These are phyloP conservation scores for Tricholoma terreum DNA, from an alignment of 768 basidiomycete species.

Conservation along the genomic window DNA sequence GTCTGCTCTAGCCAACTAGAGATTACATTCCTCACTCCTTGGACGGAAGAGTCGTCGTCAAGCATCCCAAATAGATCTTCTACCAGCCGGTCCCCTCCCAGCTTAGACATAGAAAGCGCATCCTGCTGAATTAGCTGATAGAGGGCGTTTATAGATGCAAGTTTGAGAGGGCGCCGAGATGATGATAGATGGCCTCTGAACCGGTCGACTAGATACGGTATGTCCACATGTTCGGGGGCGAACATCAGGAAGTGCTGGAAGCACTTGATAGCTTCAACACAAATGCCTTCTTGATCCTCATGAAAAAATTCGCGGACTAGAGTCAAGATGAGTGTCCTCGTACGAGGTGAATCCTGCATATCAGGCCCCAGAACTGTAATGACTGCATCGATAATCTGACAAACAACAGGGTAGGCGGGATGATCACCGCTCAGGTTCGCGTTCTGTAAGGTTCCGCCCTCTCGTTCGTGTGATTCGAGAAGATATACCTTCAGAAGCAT, in stretches of 20 bases:
- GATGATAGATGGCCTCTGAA: slow-evolving; percentile 82
- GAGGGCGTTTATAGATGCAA: slow-evolving; percentile 92
- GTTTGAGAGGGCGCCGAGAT: slow-evolving; percentile 77
- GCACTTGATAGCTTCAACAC: slow-evolving; percentile 93
- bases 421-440: slow-evolving; percentile 88
- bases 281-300: slow-evolving; percentile 84
- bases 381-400: slow-evolving; percentile 88
- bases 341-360: slow-evolving; percentile 81
- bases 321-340: slow-evolving; percentile 77
- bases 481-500: slow-evolving; percentile 89
- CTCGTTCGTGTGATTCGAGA: slow-evolving; percentile 87
- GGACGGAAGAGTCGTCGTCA: slow-evolving; percentile 90
- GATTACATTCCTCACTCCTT: slow-evolving; percentile 93
- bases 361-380: slow-evolving; percentile 95
- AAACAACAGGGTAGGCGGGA: slow-evolving; percentile 88
- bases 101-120: slow-evolving; percentile 83
- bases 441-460: slow-evolving; percentile 80
- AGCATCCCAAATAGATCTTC: slow-evolving; percentile 94
- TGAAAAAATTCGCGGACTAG: slow-evolving; percentile 81
- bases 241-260: slow-evolving; percentile 98
- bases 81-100: slow-evolving; percentile 92
- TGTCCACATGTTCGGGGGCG: slow-evolving; percentile 77
- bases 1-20: slow-evolving; percentile 94
- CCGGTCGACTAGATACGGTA: slow-evolving; percentile 73
- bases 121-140: slow-evolving; percentile 98